Evolutionary conservation across 2,329 filamentous ascomycete genomes (phyloP).

Genomic region (Colletotrichum sp.): DNA sequence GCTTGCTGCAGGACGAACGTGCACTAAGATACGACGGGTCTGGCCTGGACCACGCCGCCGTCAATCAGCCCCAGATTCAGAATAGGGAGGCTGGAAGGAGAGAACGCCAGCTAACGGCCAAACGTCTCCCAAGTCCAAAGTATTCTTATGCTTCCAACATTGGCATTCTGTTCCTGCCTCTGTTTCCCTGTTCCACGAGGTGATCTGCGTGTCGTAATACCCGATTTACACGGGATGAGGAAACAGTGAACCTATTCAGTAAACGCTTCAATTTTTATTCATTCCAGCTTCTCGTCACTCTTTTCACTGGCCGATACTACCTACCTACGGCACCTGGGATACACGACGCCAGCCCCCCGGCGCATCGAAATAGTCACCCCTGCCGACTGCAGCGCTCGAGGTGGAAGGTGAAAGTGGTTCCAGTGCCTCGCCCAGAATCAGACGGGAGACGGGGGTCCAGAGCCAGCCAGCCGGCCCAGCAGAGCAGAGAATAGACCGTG

Average conservation of each 20-base stretch:
- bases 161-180: neutral
- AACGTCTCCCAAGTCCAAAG: neutral
- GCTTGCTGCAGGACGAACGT: slow-evolving; percentile 8
- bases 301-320: neutral
- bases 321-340: neutral
- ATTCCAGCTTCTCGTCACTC: neutral
- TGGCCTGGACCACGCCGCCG: neutral
- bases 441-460: neutral
- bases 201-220: neutral
- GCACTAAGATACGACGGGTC: neutral
- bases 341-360: neutral
- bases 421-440: neutral
- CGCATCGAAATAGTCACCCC: neutral
- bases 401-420: slow-evolving; percentile 4
- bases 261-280: neutral
- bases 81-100: slow-evolving; percentile 4
- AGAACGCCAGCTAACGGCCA: neutral
- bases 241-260: neutral
- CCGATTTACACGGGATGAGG: neutral
- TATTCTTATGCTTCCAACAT: neutral
- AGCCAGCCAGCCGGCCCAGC: neutral
- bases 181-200: neutral
- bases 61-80: slow-evolving; percentile 6
- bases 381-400: neutral
- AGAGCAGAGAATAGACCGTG: neutral